Percentiles rank a stretch among this genome's conserved stretches.
phyloP scores from a whole-genome alignment of 2,329 filamentous ascomycete species.

The Penicillium sp. region DNA sequence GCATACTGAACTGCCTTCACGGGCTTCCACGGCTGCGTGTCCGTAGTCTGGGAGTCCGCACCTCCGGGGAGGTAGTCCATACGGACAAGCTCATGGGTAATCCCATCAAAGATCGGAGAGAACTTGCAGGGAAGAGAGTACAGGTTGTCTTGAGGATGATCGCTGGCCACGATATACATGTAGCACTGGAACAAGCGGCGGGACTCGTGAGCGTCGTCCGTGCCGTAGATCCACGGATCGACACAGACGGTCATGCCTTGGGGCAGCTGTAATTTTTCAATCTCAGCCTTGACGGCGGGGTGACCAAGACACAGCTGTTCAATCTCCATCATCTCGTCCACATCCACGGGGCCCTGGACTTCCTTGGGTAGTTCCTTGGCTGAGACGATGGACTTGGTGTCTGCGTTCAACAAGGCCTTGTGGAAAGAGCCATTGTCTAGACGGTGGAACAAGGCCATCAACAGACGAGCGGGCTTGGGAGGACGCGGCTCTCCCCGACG shows the following conservation, averaged over 20 bases:
- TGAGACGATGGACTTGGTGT: conserved; percentile 33
- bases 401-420: conserved; percentile 42
- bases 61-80: conserved; percentile 70
- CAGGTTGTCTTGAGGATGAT: conserved; percentile 40
- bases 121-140: conserved; percentile 38
- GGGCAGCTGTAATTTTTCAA: conserved; percentile 59
- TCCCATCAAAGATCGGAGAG: conserved; percentile 53
- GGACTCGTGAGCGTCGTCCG: conserved; percentile 38
- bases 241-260: conserved; percentile 56
- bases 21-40: conserved; percentile 57
- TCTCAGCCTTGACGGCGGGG: conserved; percentile 56
- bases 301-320: conserved; percentile 58
- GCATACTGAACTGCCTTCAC: conserved; percentile 52
- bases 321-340: conserved; percentile 59
- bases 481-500: conserved; percentile 51
- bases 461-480: conserved; percentile 50
- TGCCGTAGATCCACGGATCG: conserved; percentile 70
- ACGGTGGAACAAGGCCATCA: conserved; percentile 52
- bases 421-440: conserved; percentile 44
- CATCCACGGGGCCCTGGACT: conserved; percentile 55
- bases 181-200: conserved; percentile 43
- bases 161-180: conserved; percentile 38
- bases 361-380: conserved; percentile 48
- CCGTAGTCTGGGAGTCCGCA: conserved; percentile 57
- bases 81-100: conserved; percentile 62